Evolutionary conservation across 2,329 filamentous ascomycete species (phyloP), one percentile per base, ranked within the genome.

Genomic region (Incumbomyces lentus): DNA sequence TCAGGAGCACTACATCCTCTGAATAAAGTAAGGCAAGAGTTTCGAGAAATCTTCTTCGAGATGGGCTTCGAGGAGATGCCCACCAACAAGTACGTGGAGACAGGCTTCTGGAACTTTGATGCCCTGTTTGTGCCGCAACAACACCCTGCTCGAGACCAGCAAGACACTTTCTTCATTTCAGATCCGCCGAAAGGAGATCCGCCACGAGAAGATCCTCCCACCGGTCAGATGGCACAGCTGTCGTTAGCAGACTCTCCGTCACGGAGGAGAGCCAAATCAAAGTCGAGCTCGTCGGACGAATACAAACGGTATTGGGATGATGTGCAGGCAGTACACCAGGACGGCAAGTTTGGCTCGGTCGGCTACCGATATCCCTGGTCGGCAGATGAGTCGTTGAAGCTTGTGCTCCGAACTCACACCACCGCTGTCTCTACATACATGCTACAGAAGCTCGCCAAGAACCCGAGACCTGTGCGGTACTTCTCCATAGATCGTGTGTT

Each of bases 61-160:
- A 94, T 95, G 82, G 92, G 90, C 44, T 98, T 96, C 71, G 82
- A 90, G 60, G 92, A 98, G 73, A 96, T 98, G 92, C 86, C 89
- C 12, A 95, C 90, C 41, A 84, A 84, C 68, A 80, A 86, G 64
- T 95, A 82, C 64, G 89, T 96, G 52, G 92, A 98, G 70, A 90
- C 89, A 11, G 89, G 90, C 39, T 95, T 96, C 81, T 98, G 92
- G 88, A 96, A 96, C 69, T 96, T 96, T 66, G 90, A 96, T 62
- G 81, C 89, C 18, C 86, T 98, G 53, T 95, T 90, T 66, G 90
- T 96, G 44, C 90, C 90, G 26, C 92, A 94, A 69, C 92, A 98
- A 74, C 92, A 98, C 66, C 92, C 92, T 43, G 92, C 92, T 49
- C 86, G 92, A 63, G 92, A 98, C 65, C 75, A 95, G 56, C 92